Evolutionary conservation across 75 land plant genomes (phyloP).

Genomic region (Selaginella tamariscina): DNA sequence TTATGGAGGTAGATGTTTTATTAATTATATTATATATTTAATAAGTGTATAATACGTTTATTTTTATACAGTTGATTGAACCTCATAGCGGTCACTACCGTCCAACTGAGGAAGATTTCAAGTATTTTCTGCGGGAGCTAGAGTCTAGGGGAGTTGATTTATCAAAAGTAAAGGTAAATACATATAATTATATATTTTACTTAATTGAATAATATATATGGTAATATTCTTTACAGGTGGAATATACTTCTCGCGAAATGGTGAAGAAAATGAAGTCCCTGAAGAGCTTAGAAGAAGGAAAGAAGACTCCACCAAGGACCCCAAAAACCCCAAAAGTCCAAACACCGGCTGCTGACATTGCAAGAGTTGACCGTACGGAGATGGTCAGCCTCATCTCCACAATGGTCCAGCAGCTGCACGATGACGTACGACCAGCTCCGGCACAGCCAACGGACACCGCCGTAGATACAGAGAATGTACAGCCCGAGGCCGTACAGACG

Average conservation of each 20-base stretch:
- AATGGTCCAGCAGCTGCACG: background rate
- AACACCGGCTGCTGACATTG: too few relatives aligned
- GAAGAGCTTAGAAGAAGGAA: background rate
- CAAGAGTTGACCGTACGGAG: too few relatives aligned
- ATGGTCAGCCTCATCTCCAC: background rate
- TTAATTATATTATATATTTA: background rate
- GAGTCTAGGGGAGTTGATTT: constrained; percentile 49
- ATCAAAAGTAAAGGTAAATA: constrained; percentile 40
- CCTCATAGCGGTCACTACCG: constrained; percentile 84
- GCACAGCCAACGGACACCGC: background rate
- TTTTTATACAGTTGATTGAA: constrained; percentile 31
- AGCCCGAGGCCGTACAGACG: background rate
- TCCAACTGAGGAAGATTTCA: constrained; percentile 55
- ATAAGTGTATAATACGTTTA: constrained; percentile 6
- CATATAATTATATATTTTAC: background rate
- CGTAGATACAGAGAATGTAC: too few relatives aligned
- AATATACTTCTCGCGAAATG: background rate
- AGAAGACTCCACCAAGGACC: background rate
- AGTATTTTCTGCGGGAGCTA: constrained; percentile 30
- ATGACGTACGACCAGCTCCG: background rate
- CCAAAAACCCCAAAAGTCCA: too few relatives aligned
- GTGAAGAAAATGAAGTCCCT: background rate
- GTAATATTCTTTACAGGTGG: background rate
- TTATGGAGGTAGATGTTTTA: background rate
- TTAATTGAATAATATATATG: background rate